Evolutionary conservation across 257 asterid genomes (phyloP).

Genomic region (Scutellaria barbata): DNA sequence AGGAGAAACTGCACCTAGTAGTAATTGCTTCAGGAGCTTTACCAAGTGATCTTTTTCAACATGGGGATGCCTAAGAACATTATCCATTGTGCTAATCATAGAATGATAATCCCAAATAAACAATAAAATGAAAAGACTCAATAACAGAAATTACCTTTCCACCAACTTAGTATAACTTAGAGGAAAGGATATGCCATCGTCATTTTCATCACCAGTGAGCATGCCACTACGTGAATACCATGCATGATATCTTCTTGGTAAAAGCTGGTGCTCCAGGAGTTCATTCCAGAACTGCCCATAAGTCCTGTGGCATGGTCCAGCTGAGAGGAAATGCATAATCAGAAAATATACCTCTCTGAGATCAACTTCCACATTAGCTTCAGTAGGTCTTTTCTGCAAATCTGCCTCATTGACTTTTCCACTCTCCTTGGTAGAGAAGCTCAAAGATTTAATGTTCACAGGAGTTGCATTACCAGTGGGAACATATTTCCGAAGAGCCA

Average conservation of each 20-base stretch:
- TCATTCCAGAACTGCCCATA: constrained; percentile 95
- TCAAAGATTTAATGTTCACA: constrained; percentile 66
- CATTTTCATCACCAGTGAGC: constrained; percentile 82
- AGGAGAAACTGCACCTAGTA: constrained; percentile 64
- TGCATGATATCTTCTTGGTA: constrained; percentile 96
- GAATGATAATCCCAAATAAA: constrained; percentile 29
- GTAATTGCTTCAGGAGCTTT: constrained; percentile 84
- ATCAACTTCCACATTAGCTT: constrained; percentile 73
- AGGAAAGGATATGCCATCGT: constrained; percentile 90
- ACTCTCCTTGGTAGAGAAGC: constrained; percentile 63
- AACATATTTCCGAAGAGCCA: constrained; percentile 86
- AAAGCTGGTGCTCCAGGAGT: constrained; percentile 94
- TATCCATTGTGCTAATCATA: constrained; percentile 34
- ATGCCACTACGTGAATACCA: constrained; percentile 89
- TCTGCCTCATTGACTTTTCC: constrained; percentile 64
- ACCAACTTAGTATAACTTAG: constrained; percentile 76
- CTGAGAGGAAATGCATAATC: constrained; percentile 95
- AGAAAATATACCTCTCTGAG: constrained; percentile 91
- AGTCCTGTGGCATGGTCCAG: constrained; percentile 96
- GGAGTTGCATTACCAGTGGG: constrained; percentile 64
- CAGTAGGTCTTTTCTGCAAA: constrained; percentile 52
- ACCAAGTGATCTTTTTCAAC: constrained; percentile 91
- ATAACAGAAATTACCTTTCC: constrained; percentile 62
- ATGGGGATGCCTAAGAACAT: constrained; percentile 71
- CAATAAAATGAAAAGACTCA: constrained; percentile 26